A percentile compares a stretch with the other conserved stretches of the same genome.
phyloP scores from a whole-genome alignment of 1,284 basidiomycete genomes.

The Stygiomarasmius scandens region DNA sequence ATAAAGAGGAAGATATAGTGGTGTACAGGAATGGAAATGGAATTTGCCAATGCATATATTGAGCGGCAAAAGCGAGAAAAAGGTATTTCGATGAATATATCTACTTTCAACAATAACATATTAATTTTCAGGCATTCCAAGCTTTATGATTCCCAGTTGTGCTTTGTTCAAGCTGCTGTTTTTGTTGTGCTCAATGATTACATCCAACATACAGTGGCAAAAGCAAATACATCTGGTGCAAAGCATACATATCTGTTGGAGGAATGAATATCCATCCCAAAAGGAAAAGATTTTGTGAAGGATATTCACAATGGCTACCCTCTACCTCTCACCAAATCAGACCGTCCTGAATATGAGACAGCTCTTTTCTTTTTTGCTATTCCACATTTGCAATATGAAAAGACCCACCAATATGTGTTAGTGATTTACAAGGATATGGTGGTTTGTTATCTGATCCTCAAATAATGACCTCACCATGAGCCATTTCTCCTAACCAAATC shows the following conservation, averaged over 20 bases:
- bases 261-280: neutral
- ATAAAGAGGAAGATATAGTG: neutral
- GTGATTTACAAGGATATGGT: too few species aligned
- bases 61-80: too few species aligned
- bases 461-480: constrained; percentile 10
- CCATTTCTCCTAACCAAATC: neutral
- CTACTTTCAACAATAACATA: neutral
- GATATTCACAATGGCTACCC: constrained; percentile 12
- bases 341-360: constrained; percentile 2
- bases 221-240: neutral
- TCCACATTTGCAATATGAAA: constrained; percentile 12
- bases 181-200: neutral
- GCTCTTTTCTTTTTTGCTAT: constrained; percentile 7
- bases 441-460: constrained; percentile 20
- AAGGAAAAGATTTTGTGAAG: constrained; percentile 3
- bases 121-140: neutral
- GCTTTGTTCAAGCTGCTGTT: constrained; percentile 1
- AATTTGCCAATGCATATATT: too few species aligned
- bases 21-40: neutral
- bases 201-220: neutral
- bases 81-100: neutral
- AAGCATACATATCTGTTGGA: constrained; percentile 4
- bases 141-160: too few species aligned
- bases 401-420: too few species aligned
- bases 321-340: neutral